phyloP scores from a whole-genome alignment of 768 basidiomycete species.

The Tricholoma hemisulphureum region DNA sequence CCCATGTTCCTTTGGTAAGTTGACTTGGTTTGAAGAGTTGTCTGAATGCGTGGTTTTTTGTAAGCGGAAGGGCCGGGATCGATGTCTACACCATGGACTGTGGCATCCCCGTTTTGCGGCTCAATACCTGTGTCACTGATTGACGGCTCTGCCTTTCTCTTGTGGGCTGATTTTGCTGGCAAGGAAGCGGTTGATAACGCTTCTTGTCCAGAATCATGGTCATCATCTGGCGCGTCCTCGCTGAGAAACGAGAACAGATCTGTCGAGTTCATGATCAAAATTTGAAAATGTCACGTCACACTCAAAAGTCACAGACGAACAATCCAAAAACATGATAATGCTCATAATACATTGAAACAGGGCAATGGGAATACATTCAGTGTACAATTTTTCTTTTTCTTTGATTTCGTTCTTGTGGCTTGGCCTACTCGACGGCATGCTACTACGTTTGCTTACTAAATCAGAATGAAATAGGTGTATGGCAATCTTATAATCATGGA shows the following conservation, averaged over 20 bases:
- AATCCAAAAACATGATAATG: not conserved
- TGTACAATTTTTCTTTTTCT: too few species aligned
- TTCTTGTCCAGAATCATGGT: conserved; percentile 33
- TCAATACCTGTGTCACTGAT: conserved; percentile 13
- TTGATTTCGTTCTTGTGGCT: too few species aligned
- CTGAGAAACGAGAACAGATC: conserved; percentile 74
- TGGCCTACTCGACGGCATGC: too few species aligned
- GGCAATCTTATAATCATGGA: too few species aligned
- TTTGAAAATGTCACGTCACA: conserved; percentile 10
- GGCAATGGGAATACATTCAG: too few species aligned
- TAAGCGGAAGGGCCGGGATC: conserved; percentile 23
- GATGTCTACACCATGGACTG: not conserved
- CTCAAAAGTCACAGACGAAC: not conserved
- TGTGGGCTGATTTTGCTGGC: conserved; percentile 27
- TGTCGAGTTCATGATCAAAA: conserved; percentile 41
- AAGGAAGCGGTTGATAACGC: conserved; percentile 24
- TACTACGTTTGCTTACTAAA: too few species aligned
- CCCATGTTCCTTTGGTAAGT: not conserved
- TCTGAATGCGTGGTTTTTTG: conserved; percentile 55
- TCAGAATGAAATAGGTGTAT: too few species aligned
- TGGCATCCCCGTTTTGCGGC: conserved; percentile 18
- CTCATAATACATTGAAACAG: too few species aligned
- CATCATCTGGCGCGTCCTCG: conserved; percentile 38
- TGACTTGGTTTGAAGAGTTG: not conserved
- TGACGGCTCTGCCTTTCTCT: conserved; percentile 43